A percentile compares a stretch with the other conserved stretches of the same genome.
Conservation (phyloP, 169 alveolate species). For the Cyclospora cayetanensis region DNA sequence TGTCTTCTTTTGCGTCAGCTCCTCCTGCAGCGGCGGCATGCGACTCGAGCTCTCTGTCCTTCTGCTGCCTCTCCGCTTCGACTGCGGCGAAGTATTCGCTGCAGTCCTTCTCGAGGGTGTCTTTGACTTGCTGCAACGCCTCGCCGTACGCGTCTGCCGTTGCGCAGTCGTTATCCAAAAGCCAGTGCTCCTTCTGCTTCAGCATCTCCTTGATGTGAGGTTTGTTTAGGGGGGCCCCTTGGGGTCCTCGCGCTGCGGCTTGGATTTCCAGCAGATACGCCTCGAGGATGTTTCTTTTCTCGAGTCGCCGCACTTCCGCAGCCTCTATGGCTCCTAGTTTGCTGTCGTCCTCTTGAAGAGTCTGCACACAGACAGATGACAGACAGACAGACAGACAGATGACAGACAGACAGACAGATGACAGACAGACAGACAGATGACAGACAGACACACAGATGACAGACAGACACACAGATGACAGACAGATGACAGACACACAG, state of each 20-base stretch:
- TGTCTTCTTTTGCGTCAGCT: neutral
- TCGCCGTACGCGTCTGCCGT: neutral
- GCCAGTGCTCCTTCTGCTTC: neutral
- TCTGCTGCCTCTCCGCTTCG: neutral
- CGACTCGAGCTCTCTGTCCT: neutral
- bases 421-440: neutral
- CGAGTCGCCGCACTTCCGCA: neutral
- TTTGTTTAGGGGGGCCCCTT: neutral
- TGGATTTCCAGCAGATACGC: neutral
- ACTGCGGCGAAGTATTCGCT: neutral
- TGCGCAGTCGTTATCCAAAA: neutral
- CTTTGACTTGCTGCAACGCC: neutral
- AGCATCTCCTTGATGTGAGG: neutral
- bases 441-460: neutral
- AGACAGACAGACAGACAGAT: neutral
- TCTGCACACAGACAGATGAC: neutral
- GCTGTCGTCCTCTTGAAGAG: neutral
- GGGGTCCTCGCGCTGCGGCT: neutral
- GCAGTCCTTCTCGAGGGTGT: neutral
- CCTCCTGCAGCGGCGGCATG: neutral
- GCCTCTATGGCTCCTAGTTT: neutral
- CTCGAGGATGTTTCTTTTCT: neutral
- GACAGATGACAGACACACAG: neutral
- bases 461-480: neutral
- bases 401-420: neutral